Evolutionary conservation across 2,329 filamentous ascomycete species (phyloP), one percentile per base, ranked within the genome.

Genomic region (Xenoacremonium recifei): DNA sequence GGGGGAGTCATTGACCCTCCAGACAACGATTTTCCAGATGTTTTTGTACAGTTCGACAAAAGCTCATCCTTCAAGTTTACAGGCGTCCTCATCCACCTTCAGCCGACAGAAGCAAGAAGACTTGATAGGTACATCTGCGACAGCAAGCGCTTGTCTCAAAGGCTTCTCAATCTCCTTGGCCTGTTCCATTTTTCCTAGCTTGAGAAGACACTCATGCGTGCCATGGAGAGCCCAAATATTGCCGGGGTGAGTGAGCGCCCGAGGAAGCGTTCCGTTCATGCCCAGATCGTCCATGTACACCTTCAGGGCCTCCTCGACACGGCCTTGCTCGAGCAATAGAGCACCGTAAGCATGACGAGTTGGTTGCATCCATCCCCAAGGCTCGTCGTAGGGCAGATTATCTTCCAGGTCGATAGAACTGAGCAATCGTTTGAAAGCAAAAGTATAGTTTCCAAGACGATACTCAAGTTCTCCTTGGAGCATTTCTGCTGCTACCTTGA

Each of bases 341-440:
- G 85, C 85, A 2, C 81, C 85, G 37, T 84, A 84, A 0, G 85
- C 85, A 60, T 89, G 85, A 3, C 84, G 71, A 0, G 80, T 77
- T 0, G 85, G 85, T 57, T 87, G 82, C 84, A 89, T 88, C 85
- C 85, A 89, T 0, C 82, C 83, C 85, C 85, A 89, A 0, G 86
- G 86, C 58, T 90, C 86, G 36, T 84, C 82, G 47, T 87, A 89
- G 0, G 79, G 80, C 20, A 89, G 70, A 0, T 60, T 63, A 53
- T 87, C 84, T 48, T 87, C 82, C 3, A 77, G 70, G 1, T 65
- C 57, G 17, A 87, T 79, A 0, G 84, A 75, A 10, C 67, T 68
- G 2, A 75, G 72, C 3, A 90, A 67, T 38, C 78, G 71, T 3
- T 64, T 55, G 55, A 87, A 89, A 0, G 85, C 85, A 0, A 58